Evolutionary conservation across 192 early-diverging fungal species (phyloP), one percentile per base, ranked within the genome.

Genomic region (Glomus cerebriforme): DNA sequence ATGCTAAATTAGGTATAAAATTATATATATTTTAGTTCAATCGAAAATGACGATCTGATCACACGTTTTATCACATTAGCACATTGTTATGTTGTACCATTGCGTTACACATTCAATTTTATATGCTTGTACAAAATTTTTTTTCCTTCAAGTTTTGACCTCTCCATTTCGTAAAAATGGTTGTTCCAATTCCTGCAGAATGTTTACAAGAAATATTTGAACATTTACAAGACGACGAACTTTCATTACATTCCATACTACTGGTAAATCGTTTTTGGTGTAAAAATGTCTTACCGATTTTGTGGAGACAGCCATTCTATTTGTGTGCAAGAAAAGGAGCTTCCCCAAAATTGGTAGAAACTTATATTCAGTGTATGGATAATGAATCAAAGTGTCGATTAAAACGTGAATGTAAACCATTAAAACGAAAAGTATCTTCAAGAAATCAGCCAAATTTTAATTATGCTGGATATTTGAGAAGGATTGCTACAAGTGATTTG

Each of bases 121-220:
- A 39, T 39, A 39, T 5, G 2, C 7, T 5, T 39, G 37, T 39
- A 39, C 2, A 39, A 39, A 39, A 39, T 43, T 43, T 43, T 43
- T 43, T 43, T 3, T 43, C 10, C 10, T 9, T 43, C 7, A 43
- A 43, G 10, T 3, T 9, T 5, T 39, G 7, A 5, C 37, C 37
- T 7, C 7, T 39, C 7, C 7, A 59, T 59, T 59, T 59, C 15
- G 5, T 7, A 60, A 64, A 64, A 64, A 66, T 66, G 64, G 12
- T 66, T 32, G 31, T 17, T 32, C 29, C 64, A 31, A 66, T 66
- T 29, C 64, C 64, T 17, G 13, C 64, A 0, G 64, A 66, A 66
- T 66, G 64, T 35, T 31, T 66, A 32, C 64, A 66, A 66, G 64
- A 66, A 32, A 66, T 66, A 8, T 66, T 66, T 66, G 64, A 66